Base-by-base conservation (phyloP, 2,329 filamentous ascomycete species). In the Orbilia ellipsospora region DNA sequence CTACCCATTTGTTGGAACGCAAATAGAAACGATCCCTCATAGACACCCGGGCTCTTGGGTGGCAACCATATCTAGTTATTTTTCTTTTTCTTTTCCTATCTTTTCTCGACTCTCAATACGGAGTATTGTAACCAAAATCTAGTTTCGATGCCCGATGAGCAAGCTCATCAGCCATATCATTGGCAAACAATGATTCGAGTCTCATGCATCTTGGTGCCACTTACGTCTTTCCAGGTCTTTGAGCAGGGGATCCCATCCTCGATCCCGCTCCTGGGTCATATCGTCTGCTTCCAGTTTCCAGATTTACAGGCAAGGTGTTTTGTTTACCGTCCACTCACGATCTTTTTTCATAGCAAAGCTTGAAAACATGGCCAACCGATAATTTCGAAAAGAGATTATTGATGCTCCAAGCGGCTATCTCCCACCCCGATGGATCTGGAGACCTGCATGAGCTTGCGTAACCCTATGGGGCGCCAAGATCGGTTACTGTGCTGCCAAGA, bases 391-490 rank as follows among this genome's bases (percentile, higher is more conserved):
- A 31, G 12, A 51, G 66, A 70, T 62, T 59, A 36, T 55, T 60
- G 50, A 69, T 69, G 23, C 50, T 36, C 66, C 42, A 18, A 63
- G 66, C 66, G 66, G 66, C 57, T 70, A 70, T 63, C 62, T 70
- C 51, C 23, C 66, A 70, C 66, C 66, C 40, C 28, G 56, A 63
- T 70, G 18, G 70, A 74, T 74, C 70, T 74, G 20, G 51, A 68
- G 57, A 62, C 55, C 51, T 74, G 63, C 63, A 67, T 66, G 63
- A 74, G 70, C 70, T 74, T 74, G 70, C 70, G 70, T 74, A 74
- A 74, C 70, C 26, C 70, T 63, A 74, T 74, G 70, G 70, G 63
- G 56, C 63, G 63, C 70, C 70, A 74, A 68, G 70, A 68, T 68
- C 70, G 63, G 57, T 62, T 54, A 73, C 69, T 36, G 59, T 31